Conservation (phyloP, 1,139 yeast species). For the Yamadazyma dendronema region DNA sequence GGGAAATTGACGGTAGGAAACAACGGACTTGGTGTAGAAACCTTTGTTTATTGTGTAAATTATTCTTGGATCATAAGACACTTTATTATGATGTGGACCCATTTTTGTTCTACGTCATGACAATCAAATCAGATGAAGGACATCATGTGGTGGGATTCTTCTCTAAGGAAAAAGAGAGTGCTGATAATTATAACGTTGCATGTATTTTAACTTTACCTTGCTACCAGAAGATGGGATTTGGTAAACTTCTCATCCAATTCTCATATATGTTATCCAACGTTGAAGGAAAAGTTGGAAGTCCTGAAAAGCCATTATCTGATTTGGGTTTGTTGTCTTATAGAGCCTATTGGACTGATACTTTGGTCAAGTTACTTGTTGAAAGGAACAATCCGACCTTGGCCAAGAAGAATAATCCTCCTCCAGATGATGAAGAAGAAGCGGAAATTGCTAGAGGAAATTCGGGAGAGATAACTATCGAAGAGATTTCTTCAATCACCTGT, state of each 20-base stretch:
- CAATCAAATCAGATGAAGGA: slow-evolving; percentile 80
- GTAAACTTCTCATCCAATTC: slow-evolving; percentile 86
- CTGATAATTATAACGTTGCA: slow-evolving; percentile 95
- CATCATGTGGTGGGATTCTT: slow-evolving; percentile 96
- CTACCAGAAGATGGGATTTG: slow-evolving; percentile 93
- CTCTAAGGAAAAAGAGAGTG: slow-evolving; percentile 94
- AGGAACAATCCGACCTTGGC: slow-evolving; percentile 41
- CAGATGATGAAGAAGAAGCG: slow-evolving; percentile 29
- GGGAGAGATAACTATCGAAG: slow-evolving; percentile 85
- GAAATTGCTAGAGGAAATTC: slow-evolving; percentile 19
- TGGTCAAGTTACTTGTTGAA: slow-evolving; percentile 73
- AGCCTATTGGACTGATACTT: slow-evolving; percentile 94
- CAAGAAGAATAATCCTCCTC: slow-evolving; percentile 37
- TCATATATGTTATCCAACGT: slow-evolving; percentile 85
- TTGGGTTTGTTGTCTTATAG: slow-evolving; percentile 89
- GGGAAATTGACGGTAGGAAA: slow-evolving; percentile 94
- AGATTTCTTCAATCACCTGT: slow-evolving; percentile 78
- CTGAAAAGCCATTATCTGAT: slow-evolving; percentile 96
- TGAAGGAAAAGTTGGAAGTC: slow-evolving; percentile 91
- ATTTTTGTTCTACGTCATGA: slow-evolving; percentile 92
- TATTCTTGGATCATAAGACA: slow-evolving; percentile 92
- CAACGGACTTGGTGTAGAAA: slow-evolving; percentile 98
- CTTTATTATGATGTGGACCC: slow-evolving; percentile 97
- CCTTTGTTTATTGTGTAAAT: slow-evolving; percentile 79
- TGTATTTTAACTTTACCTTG: slow-evolving; percentile 95